These are phyloP conservation scores for Fusarium clavum DNA, from an alignment of 2,329 filamentous ascomycete species.

Conservation along the genomic window DNA sequence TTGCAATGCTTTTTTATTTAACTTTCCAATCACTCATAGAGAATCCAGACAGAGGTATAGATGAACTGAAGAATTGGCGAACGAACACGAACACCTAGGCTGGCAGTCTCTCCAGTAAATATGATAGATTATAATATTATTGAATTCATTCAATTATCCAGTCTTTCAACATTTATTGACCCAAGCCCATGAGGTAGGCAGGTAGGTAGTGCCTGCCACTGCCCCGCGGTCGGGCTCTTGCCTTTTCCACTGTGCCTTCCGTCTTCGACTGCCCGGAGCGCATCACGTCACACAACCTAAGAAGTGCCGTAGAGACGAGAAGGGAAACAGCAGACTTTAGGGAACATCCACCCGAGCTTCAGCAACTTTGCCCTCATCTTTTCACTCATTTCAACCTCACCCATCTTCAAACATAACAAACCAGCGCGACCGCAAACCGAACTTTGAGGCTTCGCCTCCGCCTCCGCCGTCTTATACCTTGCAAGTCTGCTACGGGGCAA, in stretches of 20 bases:
- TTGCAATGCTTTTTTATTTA: neutral
- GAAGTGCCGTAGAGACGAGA: neutral
- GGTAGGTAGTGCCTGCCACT: neutral
- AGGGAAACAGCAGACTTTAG: slow-evolving; percentile 30
- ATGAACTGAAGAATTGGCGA: neutral
- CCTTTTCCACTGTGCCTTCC: slow-evolving; percentile 35
- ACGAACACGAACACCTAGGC: neutral
- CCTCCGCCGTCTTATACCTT: slow-evolving; percentile 12
- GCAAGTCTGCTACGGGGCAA: slow-evolving; percentile 20
- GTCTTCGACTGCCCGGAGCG: slow-evolving; percentile 4
- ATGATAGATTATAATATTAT: no score
- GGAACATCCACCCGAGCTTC: slow-evolving; percentile 27
- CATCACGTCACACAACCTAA: slow-evolving; percentile 42
- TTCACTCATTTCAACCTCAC: slow-evolving; percentile 19
- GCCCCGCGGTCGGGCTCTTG: slow-evolving; percentile 18
- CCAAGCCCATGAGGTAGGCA: neutral
- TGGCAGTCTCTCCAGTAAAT: neutral
- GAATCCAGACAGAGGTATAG: neutral
- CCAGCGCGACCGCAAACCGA: slow-evolving; percentile 26
- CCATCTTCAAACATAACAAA: slow-evolving; percentile 10
- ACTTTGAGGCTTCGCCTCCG: slow-evolving; percentile 13
- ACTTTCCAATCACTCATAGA: neutral
- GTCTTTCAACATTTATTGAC: neutral
- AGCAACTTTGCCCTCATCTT: slow-evolving; percentile 26
- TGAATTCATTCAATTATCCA: neutral